phyloP scores from a whole-genome alignment of 441 rosid species.

The Iberis amara region DNA sequence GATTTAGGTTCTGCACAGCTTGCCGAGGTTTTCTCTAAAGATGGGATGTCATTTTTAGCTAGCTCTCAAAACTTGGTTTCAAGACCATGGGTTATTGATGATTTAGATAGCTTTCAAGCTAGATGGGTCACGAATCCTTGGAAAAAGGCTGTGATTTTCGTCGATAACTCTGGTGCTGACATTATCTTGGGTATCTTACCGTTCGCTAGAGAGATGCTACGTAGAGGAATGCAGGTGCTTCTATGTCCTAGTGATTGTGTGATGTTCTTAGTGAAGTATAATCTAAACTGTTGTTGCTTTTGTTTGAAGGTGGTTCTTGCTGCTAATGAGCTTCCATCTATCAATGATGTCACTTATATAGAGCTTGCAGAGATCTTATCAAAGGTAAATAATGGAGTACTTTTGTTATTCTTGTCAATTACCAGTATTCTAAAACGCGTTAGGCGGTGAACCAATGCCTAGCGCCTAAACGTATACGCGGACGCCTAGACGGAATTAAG shows the following conservation, averaged over 20 bases:
- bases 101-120: conserved; percentile 63
- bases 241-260: conserved; percentile 6
- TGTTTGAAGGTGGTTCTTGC: conserved; percentile 75
- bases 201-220: conserved; percentile 82
- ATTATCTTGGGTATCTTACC: conserved; percentile 85
- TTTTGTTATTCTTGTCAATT: conserved; percentile 4
- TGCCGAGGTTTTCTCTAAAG: conserved; percentile 88
- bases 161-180: conserved; percentile 97
- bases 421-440: background rate
- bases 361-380: conserved; percentile 74
- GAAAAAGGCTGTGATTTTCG: conserved; percentile 90
- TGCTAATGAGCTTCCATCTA: conserved; percentile 91
- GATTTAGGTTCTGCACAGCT: conserved; percentile 84
- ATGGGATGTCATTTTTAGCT: conserved; percentile 89
- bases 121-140: conserved; percentile 81
- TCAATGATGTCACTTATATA: conserved; percentile 77
- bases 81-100: conserved; percentile 93
- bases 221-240: conserved; percentile 70
- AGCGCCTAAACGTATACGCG: no score
- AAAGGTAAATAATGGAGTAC: conserved; percentile 42
- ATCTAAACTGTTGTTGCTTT: conserved; percentile 2
- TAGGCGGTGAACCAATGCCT: no score
- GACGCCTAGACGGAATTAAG: no score
- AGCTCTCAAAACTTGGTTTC: conserved; percentile 86
- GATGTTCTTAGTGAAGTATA: background rate